Evolutionary conservation across 495 filamentous ascomycete species (phyloP).

Genomic region (Penicillium desertorum): DNA sequence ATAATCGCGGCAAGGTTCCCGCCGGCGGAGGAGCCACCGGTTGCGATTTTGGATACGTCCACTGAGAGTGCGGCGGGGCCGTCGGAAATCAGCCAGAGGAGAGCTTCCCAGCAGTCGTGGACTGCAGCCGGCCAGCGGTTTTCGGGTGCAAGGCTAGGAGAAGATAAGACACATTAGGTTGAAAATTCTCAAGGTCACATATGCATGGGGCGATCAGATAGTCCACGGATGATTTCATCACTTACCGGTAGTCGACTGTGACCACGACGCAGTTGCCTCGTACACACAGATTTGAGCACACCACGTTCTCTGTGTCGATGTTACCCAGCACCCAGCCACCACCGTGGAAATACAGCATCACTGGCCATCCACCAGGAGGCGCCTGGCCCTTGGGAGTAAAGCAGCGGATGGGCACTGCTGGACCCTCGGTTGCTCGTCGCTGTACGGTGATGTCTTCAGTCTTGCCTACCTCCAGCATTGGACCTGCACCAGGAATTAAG

Average conservation of each 20-base stretch:
- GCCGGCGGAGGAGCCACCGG: constrained; percentile 56
- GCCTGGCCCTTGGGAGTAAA: constrained; percentile 49
- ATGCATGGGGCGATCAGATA: constrained; percentile 15
- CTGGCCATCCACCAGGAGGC: constrained; percentile 53
- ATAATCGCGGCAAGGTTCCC: constrained; percentile 56
- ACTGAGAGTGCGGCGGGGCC: constrained; percentile 41
- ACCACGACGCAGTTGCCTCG: constrained; percentile 53
- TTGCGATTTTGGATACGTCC: constrained; percentile 49
- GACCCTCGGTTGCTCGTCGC: constrained; percentile 48
- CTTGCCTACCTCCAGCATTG: constrained; percentile 49
- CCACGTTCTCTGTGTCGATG: constrained; percentile 58
- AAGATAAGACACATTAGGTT: background rate
- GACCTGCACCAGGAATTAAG: constrained; percentile 55
- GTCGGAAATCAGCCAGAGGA: constrained; percentile 52
- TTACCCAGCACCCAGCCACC: constrained; percentile 61
- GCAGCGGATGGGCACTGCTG: constrained; percentile 44
- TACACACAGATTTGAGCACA: constrained; percentile 55
- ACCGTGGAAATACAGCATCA: constrained; percentile 58
- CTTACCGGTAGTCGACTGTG: constrained; percentile 57
- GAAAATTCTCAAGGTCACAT: background rate
- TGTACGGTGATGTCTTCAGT: constrained; percentile 48
- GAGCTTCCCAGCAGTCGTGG: constrained; percentile 57
- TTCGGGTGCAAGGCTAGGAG: constrained; percentile 50
- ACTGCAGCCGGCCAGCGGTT: constrained; percentile 56
- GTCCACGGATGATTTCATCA: background rate